Conservation (phyloP, 1,284 basidiomycete species). For the Microbotryum violaceum region DNA sequence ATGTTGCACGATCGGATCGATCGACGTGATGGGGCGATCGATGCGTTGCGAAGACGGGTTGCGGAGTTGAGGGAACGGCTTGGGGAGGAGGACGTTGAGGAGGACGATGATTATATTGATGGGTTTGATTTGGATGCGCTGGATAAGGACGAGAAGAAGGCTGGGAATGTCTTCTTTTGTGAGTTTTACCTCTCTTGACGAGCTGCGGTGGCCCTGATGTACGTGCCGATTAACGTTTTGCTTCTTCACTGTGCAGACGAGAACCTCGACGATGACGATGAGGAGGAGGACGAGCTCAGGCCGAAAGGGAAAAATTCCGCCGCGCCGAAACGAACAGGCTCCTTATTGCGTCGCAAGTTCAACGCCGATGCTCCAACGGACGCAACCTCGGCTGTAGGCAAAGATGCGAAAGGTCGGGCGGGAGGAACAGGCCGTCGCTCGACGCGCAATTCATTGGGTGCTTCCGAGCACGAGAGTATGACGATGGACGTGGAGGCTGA, state of each 20-base stretch:
- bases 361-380: no score
- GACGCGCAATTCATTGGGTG: no score
- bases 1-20: constrained; percentile 69
- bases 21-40: constrained; percentile 74
- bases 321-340: no score
- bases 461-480: no score
- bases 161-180: constrained; percentile 29
- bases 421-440: no score
- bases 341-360: no score
- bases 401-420: no score
- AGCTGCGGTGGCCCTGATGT: no score
- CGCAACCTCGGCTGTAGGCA: no score
- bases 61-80: constrained; percentile 5
- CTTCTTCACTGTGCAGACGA: constrained; percentile 12
- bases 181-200: background rate
- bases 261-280: constrained; percentile 25
- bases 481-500: no score
- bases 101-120: constrained; percentile 17
- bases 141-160: constrained; percentile 25
- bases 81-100: constrained; percentile 21
- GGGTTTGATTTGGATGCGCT: constrained; percentile 28
- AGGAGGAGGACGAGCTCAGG: constrained; percentile 5
- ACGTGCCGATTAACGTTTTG: background rate
- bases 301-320: background rate
- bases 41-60: constrained; percentile 50